phyloP scores from a whole-genome alignment of 805 yeast genomes.

The Yueomyces sinensis region DNA sequence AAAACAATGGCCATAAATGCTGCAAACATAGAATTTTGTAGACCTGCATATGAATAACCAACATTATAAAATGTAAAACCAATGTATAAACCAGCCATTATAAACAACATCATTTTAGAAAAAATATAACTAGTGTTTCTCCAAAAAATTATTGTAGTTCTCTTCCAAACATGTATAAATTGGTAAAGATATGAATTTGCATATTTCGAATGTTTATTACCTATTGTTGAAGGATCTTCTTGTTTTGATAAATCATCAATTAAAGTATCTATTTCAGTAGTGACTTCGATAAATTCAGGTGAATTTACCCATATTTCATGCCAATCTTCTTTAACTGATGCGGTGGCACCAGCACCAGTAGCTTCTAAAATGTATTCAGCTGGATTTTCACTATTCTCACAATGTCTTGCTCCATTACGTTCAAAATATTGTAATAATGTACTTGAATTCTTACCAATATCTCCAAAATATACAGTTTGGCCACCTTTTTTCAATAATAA shows the following conservation, averaged over 20 bases:
- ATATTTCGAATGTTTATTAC: slow-evolving; percentile 5
- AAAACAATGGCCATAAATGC: slow-evolving; percentile 27
- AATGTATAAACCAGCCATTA: slow-evolving; percentile 33
- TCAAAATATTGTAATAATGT: slow-evolving; percentile 50
- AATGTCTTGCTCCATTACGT: slow-evolving; percentile 49
- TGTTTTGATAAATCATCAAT: slow-evolving; percentile 28
- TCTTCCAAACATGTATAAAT: slow-evolving; percentile 23
- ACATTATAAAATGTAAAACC: slow-evolving; percentile 48
- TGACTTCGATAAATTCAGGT: slow-evolving; percentile 24
- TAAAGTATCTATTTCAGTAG: slow-evolving; percentile 34
- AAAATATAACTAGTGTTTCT: slow-evolving; percentile 30
- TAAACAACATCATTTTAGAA: slow-evolving; percentile 31
- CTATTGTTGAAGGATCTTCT: slow-evolving; percentile 5
- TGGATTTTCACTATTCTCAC: slow-evolving; percentile 43
- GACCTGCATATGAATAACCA: slow-evolving; percentile 29
- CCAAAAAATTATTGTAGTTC: slow-evolving; percentile 21
- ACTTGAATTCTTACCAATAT: slow-evolving; percentile 41
- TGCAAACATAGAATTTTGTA: slow-evolving; percentile 26
- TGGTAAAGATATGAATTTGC: slow-evolving; percentile 20
- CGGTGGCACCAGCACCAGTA: slow-evolving; percentile 67
- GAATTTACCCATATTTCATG: slow-evolving; percentile 40
- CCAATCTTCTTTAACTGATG: slow-evolving; percentile 40
- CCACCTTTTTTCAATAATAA: slow-evolving; percentile 57
- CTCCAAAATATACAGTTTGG: slow-evolving; percentile 58
- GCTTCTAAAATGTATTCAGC: slow-evolving; percentile 58